Evolutionary conservation across 2,329 filamentous ascomycete genomes (phyloP), one percentile per base, ranked within the genome.

Genomic region (Fusarium burgessii): DNA sequence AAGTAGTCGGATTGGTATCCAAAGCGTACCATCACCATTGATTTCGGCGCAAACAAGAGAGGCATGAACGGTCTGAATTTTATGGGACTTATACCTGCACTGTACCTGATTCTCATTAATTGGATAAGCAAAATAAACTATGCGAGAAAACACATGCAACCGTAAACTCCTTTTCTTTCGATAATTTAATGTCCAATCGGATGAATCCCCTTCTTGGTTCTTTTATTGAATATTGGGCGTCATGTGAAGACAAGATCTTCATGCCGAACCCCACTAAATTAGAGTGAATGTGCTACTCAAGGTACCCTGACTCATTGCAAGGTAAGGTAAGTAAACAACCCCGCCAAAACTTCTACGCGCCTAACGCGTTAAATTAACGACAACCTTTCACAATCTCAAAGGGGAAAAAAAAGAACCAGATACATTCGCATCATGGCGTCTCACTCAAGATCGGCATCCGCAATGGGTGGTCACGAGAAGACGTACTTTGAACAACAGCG

Each of bases 401-500:
- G 43, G 25, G 27, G 49, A 23, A 5, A 23, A 23, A 42, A 43
- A 25, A 36, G 29, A 58, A 52, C 18, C 41, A 33, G 33, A 55
- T 62, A 68, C 49, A 62, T 20, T 18, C 27, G 6, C 33, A 54
- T 27, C 18, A 82, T 82, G 79, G 76, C 79, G 25, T 78, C 80
- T 11, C 76, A 79, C 60, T 75, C 76, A 52, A 74, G 51, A 72
- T 70, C 75, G 25, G 49, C 72, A 49, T 77, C 75, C 29, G 73
- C 72, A 25, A 76, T 73, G 70, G 80, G 78, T 49, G 54, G 75
- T 33, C 68, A 77, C 70, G 75, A 80, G 75, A 89, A 88, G 80
- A 84, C 90, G 1, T 93, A 92, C 74, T 95, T 94, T 75, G 92
- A 94, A 77, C 88, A 91, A 78, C 92, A 95, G 82, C 88, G 93